Evolutionary conservation across 2,329 filamentous ascomycete species (phyloP).

Genomic region (Zarea fungicola): DNA sequence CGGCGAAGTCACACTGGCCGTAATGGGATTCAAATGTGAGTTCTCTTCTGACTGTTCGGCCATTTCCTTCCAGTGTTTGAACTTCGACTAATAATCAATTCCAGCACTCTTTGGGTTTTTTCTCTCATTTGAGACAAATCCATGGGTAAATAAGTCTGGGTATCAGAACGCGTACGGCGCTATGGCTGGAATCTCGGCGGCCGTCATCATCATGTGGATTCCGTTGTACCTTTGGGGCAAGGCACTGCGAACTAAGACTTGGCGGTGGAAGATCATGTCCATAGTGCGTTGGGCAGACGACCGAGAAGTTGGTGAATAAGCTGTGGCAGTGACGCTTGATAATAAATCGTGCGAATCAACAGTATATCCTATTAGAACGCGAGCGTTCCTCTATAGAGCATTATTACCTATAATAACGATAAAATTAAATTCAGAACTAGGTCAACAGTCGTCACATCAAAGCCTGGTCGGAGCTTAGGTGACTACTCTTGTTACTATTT

Average conservation of each 20-base stretch:
- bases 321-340: too few relatives aligned
- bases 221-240: conserved; percentile 39
- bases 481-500: too few relatives aligned
- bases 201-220: conserved; percentile 40
- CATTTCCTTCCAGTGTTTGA: too few relatives aligned
- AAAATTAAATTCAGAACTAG: too few relatives aligned
- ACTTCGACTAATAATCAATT: too few relatives aligned
- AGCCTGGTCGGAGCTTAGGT: too few relatives aligned
- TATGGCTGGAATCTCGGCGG: conserved; percentile 47
- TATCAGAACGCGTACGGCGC: conserved; percentile 48
- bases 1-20: conserved; percentile 34
- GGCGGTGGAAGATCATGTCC: conserved; percentile 42
- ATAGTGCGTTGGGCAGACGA: conserved; percentile 47
- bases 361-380: neutral
- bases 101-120: conserved; percentile 48
- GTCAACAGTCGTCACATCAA: too few relatives aligned
- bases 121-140: conserved; percentile 55
- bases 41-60: neutral
- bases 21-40: conserved; percentile 51
- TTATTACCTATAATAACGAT: too few relatives aligned
- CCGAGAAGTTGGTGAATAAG: conserved; percentile 50
- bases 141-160: conserved; percentile 47
- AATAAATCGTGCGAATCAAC: neutral
- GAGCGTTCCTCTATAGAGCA: neutral
- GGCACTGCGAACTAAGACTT: conserved; percentile 39